Conservation (phyloP, 2,329 filamentous ascomycete species). For the Triangularia setosa region DNA sequence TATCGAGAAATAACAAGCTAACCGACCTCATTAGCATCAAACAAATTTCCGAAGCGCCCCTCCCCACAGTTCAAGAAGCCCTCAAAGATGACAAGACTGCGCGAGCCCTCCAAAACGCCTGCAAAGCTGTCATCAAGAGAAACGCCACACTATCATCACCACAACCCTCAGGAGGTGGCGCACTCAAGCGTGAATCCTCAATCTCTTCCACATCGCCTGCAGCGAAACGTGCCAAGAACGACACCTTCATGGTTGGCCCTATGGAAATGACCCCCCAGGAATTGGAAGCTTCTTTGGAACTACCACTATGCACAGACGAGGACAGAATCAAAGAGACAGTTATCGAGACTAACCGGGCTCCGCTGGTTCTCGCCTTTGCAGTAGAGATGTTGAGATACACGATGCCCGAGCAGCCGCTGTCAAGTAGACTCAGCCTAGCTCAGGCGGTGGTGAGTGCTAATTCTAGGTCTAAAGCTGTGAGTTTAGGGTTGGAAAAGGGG, state of each 20-base stretch:
- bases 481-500: constrained; percentile 65
- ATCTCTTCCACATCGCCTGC: constrained; percentile 15
- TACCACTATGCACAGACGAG: constrained; percentile 57
- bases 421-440: constrained; percentile 76
- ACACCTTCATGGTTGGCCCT: constrained; percentile 30
- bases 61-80: constrained; percentile 42
- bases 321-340: constrained; percentile 53
- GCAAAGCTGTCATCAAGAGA: constrained; percentile 49
- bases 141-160: constrained; percentile 22
- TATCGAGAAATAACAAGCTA: constrained; percentile 1
- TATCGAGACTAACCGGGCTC: constrained; percentile 74
- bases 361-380: constrained; percentile 76
- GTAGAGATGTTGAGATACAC: constrained; percentile 71
- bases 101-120: constrained; percentile 49
- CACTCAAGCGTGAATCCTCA: neutral
- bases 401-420: constrained; percentile 80
- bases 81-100: constrained; percentile 48
- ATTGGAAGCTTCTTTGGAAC: constrained; percentile 57
- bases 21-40: constrained; percentile 40
- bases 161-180: neutral
- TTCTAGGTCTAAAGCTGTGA: constrained; percentile 71
- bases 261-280: constrained; percentile 48
- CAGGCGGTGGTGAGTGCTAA: constrained; percentile 83
- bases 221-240: constrained; percentile 34
- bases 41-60: constrained; percentile 50